These are phyloP conservation scores for Paecilomyces sp. DNA, from an alignment of 2,329 filamentous ascomycete genomes.

Conservation along the genomic window DNA sequence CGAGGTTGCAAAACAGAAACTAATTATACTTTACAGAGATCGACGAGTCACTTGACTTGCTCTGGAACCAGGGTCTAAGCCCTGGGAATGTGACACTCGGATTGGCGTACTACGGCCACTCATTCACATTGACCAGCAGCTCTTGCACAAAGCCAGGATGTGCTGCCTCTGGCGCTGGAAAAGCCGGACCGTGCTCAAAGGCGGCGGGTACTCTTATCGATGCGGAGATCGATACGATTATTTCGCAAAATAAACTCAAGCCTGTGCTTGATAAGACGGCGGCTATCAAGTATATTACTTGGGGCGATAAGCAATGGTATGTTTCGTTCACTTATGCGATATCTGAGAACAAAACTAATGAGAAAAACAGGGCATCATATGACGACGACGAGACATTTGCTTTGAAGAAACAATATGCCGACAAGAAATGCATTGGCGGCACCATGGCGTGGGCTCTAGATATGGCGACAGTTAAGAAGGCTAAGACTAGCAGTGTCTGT, in stretches of 20 bases:
- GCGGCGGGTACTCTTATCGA: conserved; percentile 14
- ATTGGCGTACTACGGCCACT: conserved; percentile 21
- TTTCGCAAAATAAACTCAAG: conserved; percentile 10
- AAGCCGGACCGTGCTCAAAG: conserved; percentile 14
- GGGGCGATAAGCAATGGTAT: conserved; percentile 12
- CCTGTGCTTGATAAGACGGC: conserved; percentile 12
- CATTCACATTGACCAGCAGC: conserved; percentile 13
- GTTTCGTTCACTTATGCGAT: neutral
- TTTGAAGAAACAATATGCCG: conserved; percentile 29
- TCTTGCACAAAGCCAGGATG: conserved; percentile 18
- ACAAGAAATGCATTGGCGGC: conserved; percentile 24
- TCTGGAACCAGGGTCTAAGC: conserved; percentile 20
- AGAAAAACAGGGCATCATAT: conserved; percentile 12
- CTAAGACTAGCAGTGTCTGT: neutral
- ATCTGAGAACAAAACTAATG: neutral
- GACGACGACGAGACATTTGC: conserved; percentile 31
- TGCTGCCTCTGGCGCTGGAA: conserved; percentile 11
- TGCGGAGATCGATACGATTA: conserved; percentile 17
- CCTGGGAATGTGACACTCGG: conserved; percentile 20
- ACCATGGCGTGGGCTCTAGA: conserved; percentile 13
- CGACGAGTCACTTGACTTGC: conserved; percentile 15
- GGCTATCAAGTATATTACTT: conserved; percentile 11
- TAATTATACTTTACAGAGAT: conserved; percentile 16
- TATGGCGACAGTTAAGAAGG: neutral
- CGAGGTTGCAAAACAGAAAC: neutral